A percentile compares a stretch with the other conserved stretches of the same genome.
Conservation (phyloP, 768 basidiomycete species). For the Boletus tomentosulus region DNA sequence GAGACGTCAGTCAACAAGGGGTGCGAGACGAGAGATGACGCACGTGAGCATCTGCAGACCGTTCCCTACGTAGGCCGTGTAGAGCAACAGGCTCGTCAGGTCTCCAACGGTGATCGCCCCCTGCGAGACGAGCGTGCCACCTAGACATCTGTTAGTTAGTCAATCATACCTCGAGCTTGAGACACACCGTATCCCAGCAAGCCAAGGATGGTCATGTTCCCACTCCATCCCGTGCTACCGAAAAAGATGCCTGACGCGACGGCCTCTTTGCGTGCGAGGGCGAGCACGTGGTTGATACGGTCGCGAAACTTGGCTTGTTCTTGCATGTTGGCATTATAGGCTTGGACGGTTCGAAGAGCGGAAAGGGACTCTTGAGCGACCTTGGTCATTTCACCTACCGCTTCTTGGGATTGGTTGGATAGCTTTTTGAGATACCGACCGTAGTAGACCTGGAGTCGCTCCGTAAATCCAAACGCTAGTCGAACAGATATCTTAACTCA, state of each 20-base stretch:
- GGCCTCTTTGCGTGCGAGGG: conserved; percentile 81
- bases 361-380: conserved; percentile 85
- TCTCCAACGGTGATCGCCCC: conserved; percentile 91
- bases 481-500: conserved; percentile 33
- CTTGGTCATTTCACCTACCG: conserved; percentile 93
- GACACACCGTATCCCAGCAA: conserved; percentile 83
- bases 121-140: conserved; percentile 84
- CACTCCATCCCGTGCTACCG: conserved; percentile 88
- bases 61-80: conserved; percentile 85
- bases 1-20: neutral
- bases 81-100: conserved; percentile 82
- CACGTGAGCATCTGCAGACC: conserved; percentile 79
- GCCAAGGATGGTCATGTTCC: conserved; percentile 86
- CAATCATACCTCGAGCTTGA: neutral
- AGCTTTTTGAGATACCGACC: conserved; percentile 92
- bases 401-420: conserved; percentile 89
- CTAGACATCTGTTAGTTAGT: conserved; percentile 35
- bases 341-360: conserved; percentile 84
- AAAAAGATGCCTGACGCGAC: conserved; percentile 91
- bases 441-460: conserved; percentile 73
- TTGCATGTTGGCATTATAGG: conserved; percentile 78
- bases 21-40: conserved; percentile 20
- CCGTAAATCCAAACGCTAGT: conserved; percentile 10
- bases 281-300: conserved; percentile 59
- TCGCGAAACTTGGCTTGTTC: conserved; percentile 77